Base-by-base conservation (phyloP, 2,329 filamentous ascomycete genomes). In the Ophiostoma australiae region DNA sequence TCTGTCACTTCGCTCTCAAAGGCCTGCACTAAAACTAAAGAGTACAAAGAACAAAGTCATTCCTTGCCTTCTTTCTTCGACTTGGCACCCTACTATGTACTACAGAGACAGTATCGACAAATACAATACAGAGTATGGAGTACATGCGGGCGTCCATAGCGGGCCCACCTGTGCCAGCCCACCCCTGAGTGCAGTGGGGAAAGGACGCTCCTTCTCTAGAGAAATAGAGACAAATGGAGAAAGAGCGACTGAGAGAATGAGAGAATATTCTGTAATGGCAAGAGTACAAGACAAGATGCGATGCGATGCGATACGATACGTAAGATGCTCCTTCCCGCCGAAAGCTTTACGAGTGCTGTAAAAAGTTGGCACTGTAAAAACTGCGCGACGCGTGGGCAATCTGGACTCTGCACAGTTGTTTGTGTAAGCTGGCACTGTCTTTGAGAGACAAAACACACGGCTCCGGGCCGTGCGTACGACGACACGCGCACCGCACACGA, bases 171-270 rank as follows among this genome's bases (percentile, higher is more conserved):
- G 17, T 66, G 63, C 63, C 63, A 66, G 39, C 63, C 63, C 63
- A 66, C 63, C 63, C 63, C 63, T 66, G 63, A 66, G n/a, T 15
- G 4, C 20, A 39, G 63, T 66, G 63, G 63, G 52, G 52, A 58
- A 58, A 58, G n/a, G 15, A 48, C n/a, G 52, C 52, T 58, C 52
- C 52, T 58, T 58, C 52, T 58, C 52, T 31, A 58, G 52, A 66
- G 63, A 66, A 37, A 17, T 15, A 66, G 33, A 66, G 63, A 39
- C 27, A 63, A 63, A 63, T 58, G 52, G 58, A 33, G 27, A 17
- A 63, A 33, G 27, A 15, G 58, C 58, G 58, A 63, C n/a, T 23
- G n/a, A 27, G 10, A 10, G 1, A 58, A 27, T 27, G 8, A 4
- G 52, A 15, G 52, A 23, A 27, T 6, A 58, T 3, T 31, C 27